Evolutionary conservation across 176 grass and related monocot genomes (phyloP), one percentile per base, ranked within the genome.

Genomic region (Panicum miliaceum): DNA sequence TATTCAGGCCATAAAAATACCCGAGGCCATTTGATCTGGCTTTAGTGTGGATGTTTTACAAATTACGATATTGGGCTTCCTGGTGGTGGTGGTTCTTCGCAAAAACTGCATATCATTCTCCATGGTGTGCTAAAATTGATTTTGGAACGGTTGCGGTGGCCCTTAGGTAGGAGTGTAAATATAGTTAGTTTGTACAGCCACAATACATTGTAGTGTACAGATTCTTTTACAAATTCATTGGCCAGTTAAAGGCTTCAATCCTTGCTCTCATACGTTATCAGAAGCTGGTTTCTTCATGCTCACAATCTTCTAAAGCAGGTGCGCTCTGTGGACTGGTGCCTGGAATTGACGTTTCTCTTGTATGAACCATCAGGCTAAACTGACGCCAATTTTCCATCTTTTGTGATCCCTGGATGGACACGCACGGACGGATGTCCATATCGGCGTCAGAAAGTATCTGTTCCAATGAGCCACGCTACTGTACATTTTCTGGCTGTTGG

Each of bases 1-100:
- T 98, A 68, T 98, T 90, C 67, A 95, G 96, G 82, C 93, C 93
- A 54, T 98, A 71, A 93, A 75, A 82, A 52, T 50, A 64, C 38
- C 25, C 6, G 45, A 80, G 34, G 25, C 1, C 53, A 53, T 51
- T 27, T 34, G 10, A 11, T 66, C 71, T 42, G 7, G 12, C 23
- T 68, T 34, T 63, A 68, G 63, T 58, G 50, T 19, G 52, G 62
- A 75, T 68, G 4, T 73, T 23, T 61, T 22, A 60, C 2, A 15
- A 50, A 23, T 60, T 15, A 68, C 7, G 29, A 70, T 58, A 41
- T 32, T 40, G 50, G 75, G 53, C 68, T 25, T 25, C 76, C 59
- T 41, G 68, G 15, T 57, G 47, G 68, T 59, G 71, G 26, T 79
- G 54, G 53, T 56, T 20, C 19, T 6, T 13, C 29, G 42, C 9